Base-by-base conservation (phyloP, 2,329 filamentous ascomycete species). In the Alternaria gansuensis region DNA sequence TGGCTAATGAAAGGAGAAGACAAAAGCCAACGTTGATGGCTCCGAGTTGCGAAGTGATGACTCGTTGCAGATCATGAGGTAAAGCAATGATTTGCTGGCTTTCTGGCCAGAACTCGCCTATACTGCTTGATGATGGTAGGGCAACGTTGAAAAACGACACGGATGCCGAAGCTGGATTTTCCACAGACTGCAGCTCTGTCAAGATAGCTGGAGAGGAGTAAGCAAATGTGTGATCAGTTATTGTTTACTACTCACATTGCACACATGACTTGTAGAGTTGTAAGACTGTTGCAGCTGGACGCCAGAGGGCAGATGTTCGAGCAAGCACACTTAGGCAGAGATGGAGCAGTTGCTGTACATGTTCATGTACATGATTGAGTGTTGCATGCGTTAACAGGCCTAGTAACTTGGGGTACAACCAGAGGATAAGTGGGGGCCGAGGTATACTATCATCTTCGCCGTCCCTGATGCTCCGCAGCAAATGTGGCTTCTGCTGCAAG, bases 401-500 rank as follows among this genome's bases (percentile, higher is more conserved):
- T 49, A 87, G 72, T 31, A 88, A 70, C 51, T 82, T 83, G 14
- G 84, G 80, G 37, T 85, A 73, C 31, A 88, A 74, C 82, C 83
- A 85, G 24, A 84, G 74, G 60, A 83, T 80, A 24, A 88, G 77
- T 5, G 82, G 84, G 4, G 81, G 81, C 33, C 62, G 64, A 46
- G 67, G 62, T 17, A 23, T 64, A 33, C 63, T 66, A 39, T 79
- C 75, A 49, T 79, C 71, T 11, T 71, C 69, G n/a, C 50, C 54
- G 29, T 73, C 69, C 24, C 67, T 69, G 24, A 59, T 36, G 26
- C 63, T 71, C 21, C 83, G 78, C 28, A 94, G 80, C n/a, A 93
- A 85, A 36, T 83, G 80, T 2, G 91, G 92, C 7, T 89, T 91
- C 70, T 93, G 90, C 62, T 87, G 84, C 64, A 97, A 84, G 3